Conservation (phyloP, 148 eudicot genomes). For the Polygonum aviculare region DNA sequence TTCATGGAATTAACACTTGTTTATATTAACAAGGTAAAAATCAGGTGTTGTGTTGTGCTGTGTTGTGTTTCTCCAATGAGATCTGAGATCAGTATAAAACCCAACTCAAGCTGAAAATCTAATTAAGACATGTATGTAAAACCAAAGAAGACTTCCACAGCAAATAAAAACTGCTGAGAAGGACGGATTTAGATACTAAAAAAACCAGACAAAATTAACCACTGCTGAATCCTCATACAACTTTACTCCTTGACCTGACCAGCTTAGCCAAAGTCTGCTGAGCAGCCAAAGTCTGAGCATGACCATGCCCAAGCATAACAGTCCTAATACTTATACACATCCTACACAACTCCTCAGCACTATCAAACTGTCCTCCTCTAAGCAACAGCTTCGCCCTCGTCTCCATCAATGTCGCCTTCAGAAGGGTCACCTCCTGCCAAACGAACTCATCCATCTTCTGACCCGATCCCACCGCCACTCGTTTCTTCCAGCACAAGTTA, state of each 20-base stretch:
- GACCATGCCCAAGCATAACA: conserved; percentile 81
- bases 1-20: too few species aligned
- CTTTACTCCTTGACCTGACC: conserved; percentile 76
- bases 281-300: conserved; percentile 75
- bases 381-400: conserved; percentile 71
- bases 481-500: conserved; percentile 75
- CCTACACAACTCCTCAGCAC: conserved; percentile 79
- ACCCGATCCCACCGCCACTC: conserved; percentile 12
- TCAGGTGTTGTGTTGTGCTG: too few species aligned
- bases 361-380: conserved; percentile 71
- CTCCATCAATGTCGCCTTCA: conserved; percentile 76
- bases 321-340: conserved; percentile 88
- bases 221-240: conserved; percentile 7
- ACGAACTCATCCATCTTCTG: conserved; percentile 75
- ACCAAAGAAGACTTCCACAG: not conserved
- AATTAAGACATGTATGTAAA: not conserved
- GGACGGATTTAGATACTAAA: not conserved
- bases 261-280: conserved; percentile 85
- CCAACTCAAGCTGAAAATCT: too few species aligned
- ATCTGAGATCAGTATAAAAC: too few species aligned
- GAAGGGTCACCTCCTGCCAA: conserved; percentile 83
- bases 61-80: too few species aligned
- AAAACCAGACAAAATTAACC: not conserved
- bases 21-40: too few species aligned
- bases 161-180: not conserved